Conservation (phyloP, 2,329 filamentous ascomycete genomes). For the Cladosporium sp. region DNA sequence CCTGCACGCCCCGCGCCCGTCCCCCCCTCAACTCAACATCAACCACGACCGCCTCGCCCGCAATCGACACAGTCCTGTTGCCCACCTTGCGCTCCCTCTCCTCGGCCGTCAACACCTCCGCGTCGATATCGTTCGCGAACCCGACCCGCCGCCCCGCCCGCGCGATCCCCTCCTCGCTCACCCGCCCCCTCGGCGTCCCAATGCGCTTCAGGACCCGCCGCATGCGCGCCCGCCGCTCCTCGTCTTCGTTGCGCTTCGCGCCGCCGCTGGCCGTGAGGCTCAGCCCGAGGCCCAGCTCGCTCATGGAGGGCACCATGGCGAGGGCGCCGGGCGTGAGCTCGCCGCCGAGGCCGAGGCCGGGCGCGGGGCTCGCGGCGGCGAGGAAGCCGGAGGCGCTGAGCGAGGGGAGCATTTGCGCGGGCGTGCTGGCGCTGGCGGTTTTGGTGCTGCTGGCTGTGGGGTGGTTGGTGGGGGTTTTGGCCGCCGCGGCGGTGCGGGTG, state of each 20-base stretch:
- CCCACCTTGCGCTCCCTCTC: slow-evolving; percentile 22
- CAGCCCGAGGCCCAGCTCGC: slow-evolving; percentile 37
- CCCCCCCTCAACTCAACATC: slow-evolving; percentile 28
- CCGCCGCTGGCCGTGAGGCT: slow-evolving; percentile 25
- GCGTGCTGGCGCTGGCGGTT: slow-evolving; percentile 19
- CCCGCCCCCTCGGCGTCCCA: slow-evolving; percentile 59
- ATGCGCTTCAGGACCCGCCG: slow-evolving; percentile 61
- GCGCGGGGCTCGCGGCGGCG: too few species aligned
- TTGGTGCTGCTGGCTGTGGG: slow-evolving; percentile 19
- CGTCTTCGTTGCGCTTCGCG: slow-evolving; percentile 42
- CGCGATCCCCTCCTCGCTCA: slow-evolving; percentile 70
- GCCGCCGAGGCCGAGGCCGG: too few species aligned
- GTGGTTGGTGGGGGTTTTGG: slow-evolving; percentile 27
- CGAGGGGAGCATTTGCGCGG: slow-evolving; percentile 27
- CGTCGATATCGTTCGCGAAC: slow-evolving; percentile 43
- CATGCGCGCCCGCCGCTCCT: slow-evolving; percentile 46
- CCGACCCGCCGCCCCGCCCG: slow-evolving; percentile 61
- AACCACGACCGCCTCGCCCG: slow-evolving; percentile 30
- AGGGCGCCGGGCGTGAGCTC: slow-evolving; percentile 35
- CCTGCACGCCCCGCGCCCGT: slow-evolving; percentile 47
- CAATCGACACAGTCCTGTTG: slow-evolving; percentile 31
- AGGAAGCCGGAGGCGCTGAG: slow-evolving; percentile 18
- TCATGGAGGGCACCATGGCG: slow-evolving; percentile 37
- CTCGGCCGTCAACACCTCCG: slow-evolving; percentile 13
- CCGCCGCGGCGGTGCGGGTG: slow-evolving; percentile 22